These are phyloP conservation scores for Filosporella fistucella DNA, from an alignment of 495 filamentous ascomycete species.

Conservation along the genomic window DNA sequence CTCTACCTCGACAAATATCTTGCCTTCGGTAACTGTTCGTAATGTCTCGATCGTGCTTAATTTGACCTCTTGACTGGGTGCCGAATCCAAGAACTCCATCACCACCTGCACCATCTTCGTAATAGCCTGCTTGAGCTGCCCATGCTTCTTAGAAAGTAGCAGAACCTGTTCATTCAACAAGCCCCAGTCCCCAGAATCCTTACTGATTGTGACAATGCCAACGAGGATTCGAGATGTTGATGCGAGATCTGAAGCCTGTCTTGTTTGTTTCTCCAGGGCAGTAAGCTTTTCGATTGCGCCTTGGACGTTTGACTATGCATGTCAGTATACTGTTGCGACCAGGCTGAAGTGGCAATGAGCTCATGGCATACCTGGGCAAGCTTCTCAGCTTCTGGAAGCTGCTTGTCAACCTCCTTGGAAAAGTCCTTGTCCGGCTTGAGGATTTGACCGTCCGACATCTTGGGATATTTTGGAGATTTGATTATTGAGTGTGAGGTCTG, in stretches of 20 bases:
- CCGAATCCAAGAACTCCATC: conserved; percentile 82
- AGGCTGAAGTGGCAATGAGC: too few relatives aligned
- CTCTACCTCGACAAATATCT: conserved; percentile 99
- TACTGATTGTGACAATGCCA: conserved; percentile 88
- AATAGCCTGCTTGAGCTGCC: conserved; percentile 96
- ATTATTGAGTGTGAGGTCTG: too few relatives aligned
- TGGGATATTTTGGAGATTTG: too few relatives aligned
- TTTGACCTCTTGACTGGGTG: conserved; percentile 77
- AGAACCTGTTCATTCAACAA: conserved; percentile 94
- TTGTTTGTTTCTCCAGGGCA: conserved; percentile 86
- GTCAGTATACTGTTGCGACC: too few relatives aligned
- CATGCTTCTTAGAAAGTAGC: conserved; percentile 97
- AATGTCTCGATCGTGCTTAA: conserved; percentile 90
- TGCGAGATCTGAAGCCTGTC: conserved; percentile 95
- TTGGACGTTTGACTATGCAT: conserved; percentile 71
- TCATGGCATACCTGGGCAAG: conserved; percentile 67
- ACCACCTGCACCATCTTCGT: conserved; percentile 98
- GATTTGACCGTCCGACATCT: conserved; percentile 33
- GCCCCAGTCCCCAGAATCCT: conserved; percentile 85
- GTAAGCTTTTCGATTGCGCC: conserved; percentile 91
- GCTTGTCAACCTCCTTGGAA: conserved; percentile 87
- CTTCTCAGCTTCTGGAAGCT: conserved; percentile 82
- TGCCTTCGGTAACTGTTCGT: conserved; percentile 95
- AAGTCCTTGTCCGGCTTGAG: conserved; percentile 62
- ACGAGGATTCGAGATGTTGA: conserved; percentile 87